Base-by-base conservation (phyloP, 2,329 filamentous ascomycete species). In the Elsinoe batatas region DNA sequence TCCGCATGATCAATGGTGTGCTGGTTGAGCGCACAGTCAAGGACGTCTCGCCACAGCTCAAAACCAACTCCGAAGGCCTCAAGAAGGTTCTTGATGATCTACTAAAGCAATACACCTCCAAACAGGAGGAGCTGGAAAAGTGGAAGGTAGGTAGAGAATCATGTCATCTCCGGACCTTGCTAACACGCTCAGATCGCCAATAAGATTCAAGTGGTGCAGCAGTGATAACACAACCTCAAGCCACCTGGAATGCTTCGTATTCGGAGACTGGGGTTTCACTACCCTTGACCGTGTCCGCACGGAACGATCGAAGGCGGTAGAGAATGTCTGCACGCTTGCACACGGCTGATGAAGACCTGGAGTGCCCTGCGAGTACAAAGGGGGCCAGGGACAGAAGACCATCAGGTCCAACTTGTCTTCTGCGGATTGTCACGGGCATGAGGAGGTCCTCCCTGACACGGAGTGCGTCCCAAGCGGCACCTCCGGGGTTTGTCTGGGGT, bases 1-100 rank as follows among this genome's bases (percentile, higher is more conserved):
- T 97, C 74, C 91, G 93, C 64, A 89, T 98, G 81, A 94, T 98
- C 71, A 97, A 98, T 71, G 93, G 93, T 44, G 91, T 97, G 20
- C 76, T 98, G 57, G 88, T 95, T 54, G 93, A 98, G 76, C 81
- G 91, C 63, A 97, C 91, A 13, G 88, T 98, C 63, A 80, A 89
- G 71, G 93, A 97, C 70, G 88, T 98, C 11, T 78, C 95, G 56
- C 93, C 93, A 5, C 87, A 89, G 22, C 78, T 98, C 59, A 85
- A 89, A 74, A 97, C 90, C 17, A 97, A 98, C 69, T 87, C 89
- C 22, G 91, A 97, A 60, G 91, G 93, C 1, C 70, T 98, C 68
- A 93, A 87, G 73, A 94, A 95, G 74, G 90, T 97, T 30, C 76
- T 97, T 56, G 91, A 96, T 61, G 91, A 96, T 69, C 75, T 98